A percentile compares a stretch with the other conserved stretches of the same genome.
These are phyloP conservation scores for Pseudogymnoascus sp. DNA, from an alignment of 2,329 filamentous ascomycete species.

Conservation along the genomic window DNA sequence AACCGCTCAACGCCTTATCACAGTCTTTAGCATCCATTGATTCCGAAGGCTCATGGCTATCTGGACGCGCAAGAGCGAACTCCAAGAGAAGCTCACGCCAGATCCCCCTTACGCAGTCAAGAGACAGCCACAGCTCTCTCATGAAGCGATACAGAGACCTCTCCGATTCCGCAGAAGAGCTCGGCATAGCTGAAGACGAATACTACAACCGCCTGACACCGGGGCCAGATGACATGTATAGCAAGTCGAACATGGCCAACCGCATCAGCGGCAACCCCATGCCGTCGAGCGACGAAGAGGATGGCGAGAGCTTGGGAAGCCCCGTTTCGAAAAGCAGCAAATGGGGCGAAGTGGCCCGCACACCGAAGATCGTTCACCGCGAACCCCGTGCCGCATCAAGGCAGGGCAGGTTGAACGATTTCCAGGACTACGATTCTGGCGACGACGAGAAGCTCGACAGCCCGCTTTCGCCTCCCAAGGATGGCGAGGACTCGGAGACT, in stretches of 20 bases:
- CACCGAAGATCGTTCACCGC: slow-evolving; percentile 60
- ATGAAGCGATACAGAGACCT: slow-evolving; percentile 45
- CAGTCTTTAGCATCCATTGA: slow-evolving; percentile 91
- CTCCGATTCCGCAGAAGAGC: slow-evolving; percentile 58
- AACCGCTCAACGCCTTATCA: slow-evolving; percentile 51
- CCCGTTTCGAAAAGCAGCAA: slow-evolving; percentile 27
- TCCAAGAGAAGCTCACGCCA: slow-evolving; percentile 35
- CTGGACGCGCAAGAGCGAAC: slow-evolving; percentile 52
- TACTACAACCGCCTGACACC: slow-evolving; percentile 56
- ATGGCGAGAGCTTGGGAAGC: slow-evolving; percentile 36
- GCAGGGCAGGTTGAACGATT: slow-evolving; percentile 44
- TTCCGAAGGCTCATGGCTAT: slow-evolving; percentile 93
- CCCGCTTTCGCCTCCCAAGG: slow-evolving; percentile 30
- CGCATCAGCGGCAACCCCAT: slow-evolving; percentile 41
- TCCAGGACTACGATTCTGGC: slow-evolving; percentile 21
- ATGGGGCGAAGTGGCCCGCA: slow-evolving; percentile 34
- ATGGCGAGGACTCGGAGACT: slow-evolving; percentile 19
- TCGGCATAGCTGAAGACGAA: slow-evolving; percentile 63
- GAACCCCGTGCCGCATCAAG: slow-evolving; percentile 51
- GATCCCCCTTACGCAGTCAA: slow-evolving; percentile 36
- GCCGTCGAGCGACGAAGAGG: slow-evolving; percentile 54
- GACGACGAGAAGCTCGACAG: slow-evolving; percentile 22
- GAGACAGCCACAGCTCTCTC: slow-evolving; percentile 37
- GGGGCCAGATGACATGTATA: slow-evolving; percentile 28
- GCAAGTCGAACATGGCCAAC: slow-evolving; percentile 36